Conservation (phyloP, 805 yeast species). For the Suhomyces kilbournensis region DNA sequence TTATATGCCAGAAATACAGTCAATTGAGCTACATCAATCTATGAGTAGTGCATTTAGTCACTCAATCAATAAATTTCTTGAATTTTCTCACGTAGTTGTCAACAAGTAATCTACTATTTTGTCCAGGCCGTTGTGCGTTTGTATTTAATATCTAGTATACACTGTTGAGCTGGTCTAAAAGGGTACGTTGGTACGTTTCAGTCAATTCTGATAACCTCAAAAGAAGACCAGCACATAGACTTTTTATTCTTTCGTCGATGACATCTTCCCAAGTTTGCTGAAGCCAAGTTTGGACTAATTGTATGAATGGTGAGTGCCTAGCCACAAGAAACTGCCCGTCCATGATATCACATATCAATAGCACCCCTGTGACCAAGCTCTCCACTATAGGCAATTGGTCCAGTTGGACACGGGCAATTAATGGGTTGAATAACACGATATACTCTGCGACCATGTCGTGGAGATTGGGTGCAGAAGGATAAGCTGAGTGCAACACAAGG, state of each 20-base stretch:
- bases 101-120: too few species aligned
- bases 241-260: slow-evolving; percentile 35
- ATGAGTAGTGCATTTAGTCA: too few species aligned
- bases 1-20: too few species aligned
- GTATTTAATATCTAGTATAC: slow-evolving; percentile 12
- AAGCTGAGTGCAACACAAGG: slow-evolving; percentile 54
- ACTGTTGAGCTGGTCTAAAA: slow-evolving; percentile 30
- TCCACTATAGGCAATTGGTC: slow-evolving; percentile 37
- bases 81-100: too few species aligned
- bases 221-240: slow-evolving; percentile 40
- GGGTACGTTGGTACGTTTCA: slow-evolving; percentile 25
- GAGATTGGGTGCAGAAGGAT: slow-evolving; percentile 50
- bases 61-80: too few species aligned
- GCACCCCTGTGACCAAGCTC: slow-evolving; percentile 35
- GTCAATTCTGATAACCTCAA: slow-evolving; percentile 24
- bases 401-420: slow-evolving; percentile 14
- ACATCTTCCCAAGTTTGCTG: slow-evolving; percentile 30
- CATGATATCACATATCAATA: slow-evolving; percentile 32
- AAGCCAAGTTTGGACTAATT: slow-evolving; percentile 26
- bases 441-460: slow-evolving; percentile 58
- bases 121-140: too few species aligned
- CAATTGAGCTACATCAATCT: too few species aligned
- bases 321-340: slow-evolving; percentile 26
- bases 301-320: slow-evolving; percentile 19
- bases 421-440: slow-evolving; percentile 31